Evolutionary conservation across 2,329 filamentous ascomycete genomes (phyloP).

Genomic region (Fusarium penzigii): DNA sequence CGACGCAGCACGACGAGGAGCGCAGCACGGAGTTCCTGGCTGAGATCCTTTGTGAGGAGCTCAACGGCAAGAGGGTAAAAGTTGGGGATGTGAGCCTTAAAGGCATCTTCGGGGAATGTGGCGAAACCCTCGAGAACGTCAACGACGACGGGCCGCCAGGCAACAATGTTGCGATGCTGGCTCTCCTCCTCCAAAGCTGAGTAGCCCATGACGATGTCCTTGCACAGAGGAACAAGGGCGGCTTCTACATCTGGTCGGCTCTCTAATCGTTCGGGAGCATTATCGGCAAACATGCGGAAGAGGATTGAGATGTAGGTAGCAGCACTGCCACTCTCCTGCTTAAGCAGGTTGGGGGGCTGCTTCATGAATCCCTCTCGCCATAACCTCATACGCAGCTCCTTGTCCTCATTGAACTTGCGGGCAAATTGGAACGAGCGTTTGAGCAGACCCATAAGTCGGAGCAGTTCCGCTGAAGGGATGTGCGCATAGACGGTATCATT

Average conservation of each 20-base stretch:
- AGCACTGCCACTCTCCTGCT: slow-evolving; percentile 91
- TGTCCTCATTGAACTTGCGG: slow-evolving; percentile 96
- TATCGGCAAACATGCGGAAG: slow-evolving; percentile 96
- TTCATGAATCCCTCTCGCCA: slow-evolving; percentile 99
- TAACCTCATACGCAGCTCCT: slow-evolving; percentile 88
- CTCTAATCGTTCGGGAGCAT: slow-evolving; percentile 76
- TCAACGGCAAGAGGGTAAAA: slow-evolving; percentile 90
- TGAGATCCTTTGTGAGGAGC: slow-evolving; percentile 79
- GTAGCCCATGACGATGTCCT: slow-evolving; percentile 88
- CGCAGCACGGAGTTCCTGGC: slow-evolving; percentile 73
- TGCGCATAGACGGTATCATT: slow-evolving; percentile 93
- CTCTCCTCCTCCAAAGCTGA: slow-evolving; percentile 89
- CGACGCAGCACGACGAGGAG: slow-evolving; percentile 76
- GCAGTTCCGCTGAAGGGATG: slow-evolving; percentile 85
- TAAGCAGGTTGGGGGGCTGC: slow-evolving; percentile 94
- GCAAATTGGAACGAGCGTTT: slow-evolving; percentile 98
- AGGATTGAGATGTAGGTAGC: slow-evolving; percentile 95
- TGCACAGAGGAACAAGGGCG: slow-evolving; percentile 90
- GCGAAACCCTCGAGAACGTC: slow-evolving; percentile 94
- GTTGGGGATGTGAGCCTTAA: slow-evolving; percentile 73
- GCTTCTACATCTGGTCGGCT: slow-evolving; percentile 83
- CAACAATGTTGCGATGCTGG: slow-evolving; percentile 94
- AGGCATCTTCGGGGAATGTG: slow-evolving; percentile 77
- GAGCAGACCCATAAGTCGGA: slow-evolving; percentile 88
- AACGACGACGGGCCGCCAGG: slow-evolving; percentile 95